Percentiles rank a stretch among this genome's conserved stretches.
These are phyloP conservation scores for Arabidopsis lyrata DNA, from an alignment of 441 rosid species.

Conservation along the genomic window DNA sequence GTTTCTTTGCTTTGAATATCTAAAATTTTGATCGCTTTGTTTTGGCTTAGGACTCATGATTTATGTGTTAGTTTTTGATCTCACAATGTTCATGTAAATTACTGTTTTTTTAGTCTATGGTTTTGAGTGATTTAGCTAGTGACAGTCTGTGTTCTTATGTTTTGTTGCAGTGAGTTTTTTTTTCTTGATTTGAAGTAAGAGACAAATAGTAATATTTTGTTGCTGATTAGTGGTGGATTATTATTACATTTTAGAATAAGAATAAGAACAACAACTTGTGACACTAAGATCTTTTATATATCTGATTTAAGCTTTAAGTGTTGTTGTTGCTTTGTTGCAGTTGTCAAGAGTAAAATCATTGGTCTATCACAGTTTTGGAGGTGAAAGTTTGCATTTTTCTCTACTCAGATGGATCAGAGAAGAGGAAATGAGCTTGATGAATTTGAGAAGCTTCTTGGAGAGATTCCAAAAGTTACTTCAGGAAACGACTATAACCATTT, in stretches of 20 bases:
- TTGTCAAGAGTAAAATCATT: slow-evolving; percentile 5
- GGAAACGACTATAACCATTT: slow-evolving; percentile 46
- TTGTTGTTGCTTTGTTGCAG: slow-evolving; percentile 35
- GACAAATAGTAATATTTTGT: slow-evolving; percentile 8
- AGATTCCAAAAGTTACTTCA: slow-evolving; percentile 82
- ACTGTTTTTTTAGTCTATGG: slow-evolving; percentile 6
- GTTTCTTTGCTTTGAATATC: not conserved
- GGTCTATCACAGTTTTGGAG: slow-evolving; percentile 6
- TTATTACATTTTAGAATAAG: not conserved
- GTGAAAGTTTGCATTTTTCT: slow-evolving; percentile 20
- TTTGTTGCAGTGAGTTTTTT: not conserved
- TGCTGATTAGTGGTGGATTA: slow-evolving; percentile 28
- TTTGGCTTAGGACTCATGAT: slow-evolving; percentile 2
- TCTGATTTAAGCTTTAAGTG: not conserved
- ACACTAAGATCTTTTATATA: slow-evolving; percentile 20
- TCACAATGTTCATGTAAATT: slow-evolving; percentile 17
- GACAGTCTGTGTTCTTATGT: slow-evolving; percentile 26
- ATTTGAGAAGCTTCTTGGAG: slow-evolving; percentile 80
- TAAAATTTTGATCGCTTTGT: slow-evolving; percentile 8
- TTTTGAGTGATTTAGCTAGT: slow-evolving; percentile 33
- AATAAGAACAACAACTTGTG: slow-evolving; percentile 27
- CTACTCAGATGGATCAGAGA: slow-evolving; percentile 59
- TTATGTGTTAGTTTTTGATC: slow-evolving; percentile 32
- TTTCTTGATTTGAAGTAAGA: slow-evolving; percentile 21
- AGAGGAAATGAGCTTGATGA: slow-evolving; percentile 68